Evolutionary conservation across 2,329 filamentous ascomycete genomes (phyloP).

Genomic region (Teratosphaeria nubilosa): DNA sequence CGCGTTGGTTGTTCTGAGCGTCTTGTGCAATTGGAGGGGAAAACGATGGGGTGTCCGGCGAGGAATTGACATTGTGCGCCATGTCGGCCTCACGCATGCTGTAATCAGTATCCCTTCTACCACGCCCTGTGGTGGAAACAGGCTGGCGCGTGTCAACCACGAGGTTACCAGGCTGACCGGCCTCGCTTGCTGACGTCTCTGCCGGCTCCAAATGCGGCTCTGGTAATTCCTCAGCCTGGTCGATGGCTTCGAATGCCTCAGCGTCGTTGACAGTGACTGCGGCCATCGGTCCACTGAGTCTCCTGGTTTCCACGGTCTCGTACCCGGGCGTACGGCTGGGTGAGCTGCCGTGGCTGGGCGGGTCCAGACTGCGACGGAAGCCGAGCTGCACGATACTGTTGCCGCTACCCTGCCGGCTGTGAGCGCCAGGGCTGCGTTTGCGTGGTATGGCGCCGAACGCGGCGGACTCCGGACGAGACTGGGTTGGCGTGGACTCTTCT

Average conservation of each 20-base stretch:
- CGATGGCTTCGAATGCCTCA: slow-evolving; percentile 12
- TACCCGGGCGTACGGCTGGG: slow-evolving; percentile 50
- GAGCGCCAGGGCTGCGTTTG: slow-evolving; percentile 27
- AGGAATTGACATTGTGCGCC: slow-evolving; percentile 17
- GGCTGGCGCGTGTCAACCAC: slow-evolving; percentile 1
- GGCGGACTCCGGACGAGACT: slow-evolving; percentile 25
- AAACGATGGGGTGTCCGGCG: slow-evolving; percentile 10
- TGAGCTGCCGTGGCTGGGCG: slow-evolving; percentile 49
- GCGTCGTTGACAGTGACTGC: slow-evolving; percentile 9
- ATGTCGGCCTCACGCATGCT: slow-evolving; percentile 24
- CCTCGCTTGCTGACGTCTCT: slow-evolving; percentile 11
- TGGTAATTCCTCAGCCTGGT: slow-evolving; percentile 16
- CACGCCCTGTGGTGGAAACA: slow-evolving; percentile 14
- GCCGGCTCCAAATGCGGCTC: slow-evolving; percentile 11
- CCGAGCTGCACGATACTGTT: slow-evolving; percentile 39
- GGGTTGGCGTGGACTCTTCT: slow-evolving; percentile 38
- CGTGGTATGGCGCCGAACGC: slow-evolving; percentile 18
- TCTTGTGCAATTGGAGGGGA: slow-evolving; percentile 16
- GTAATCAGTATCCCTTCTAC: slow-evolving; percentile 23
- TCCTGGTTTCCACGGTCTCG: slow-evolving; percentile 24
- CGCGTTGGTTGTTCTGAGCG: slow-evolving; percentile 10
- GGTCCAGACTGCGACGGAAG: slow-evolving; percentile 48
- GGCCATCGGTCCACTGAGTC: slow-evolving; percentile 18
- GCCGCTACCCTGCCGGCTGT: slow-evolving; percentile 31
- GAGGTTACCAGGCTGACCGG: neutral